phyloP scores from a whole-genome alignment of 129 eudicot genomes.

The carrot (Daucus carota) region DNA sequence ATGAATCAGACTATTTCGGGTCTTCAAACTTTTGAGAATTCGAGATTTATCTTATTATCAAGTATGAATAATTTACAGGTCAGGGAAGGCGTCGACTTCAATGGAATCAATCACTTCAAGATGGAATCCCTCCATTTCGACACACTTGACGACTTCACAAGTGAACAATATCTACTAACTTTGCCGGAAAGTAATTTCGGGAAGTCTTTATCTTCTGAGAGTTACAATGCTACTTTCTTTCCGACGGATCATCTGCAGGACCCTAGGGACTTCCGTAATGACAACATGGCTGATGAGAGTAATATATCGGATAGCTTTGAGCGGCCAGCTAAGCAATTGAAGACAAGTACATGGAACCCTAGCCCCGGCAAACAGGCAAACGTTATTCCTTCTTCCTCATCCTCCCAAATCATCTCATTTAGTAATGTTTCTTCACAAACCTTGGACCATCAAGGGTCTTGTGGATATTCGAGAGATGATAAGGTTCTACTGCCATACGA shows the following conservation, averaged over 20 bases:
- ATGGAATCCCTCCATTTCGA: constrained; percentile 10
- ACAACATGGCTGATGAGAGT: not conserved
- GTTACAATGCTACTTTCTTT: not conserved
- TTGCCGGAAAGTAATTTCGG: not conserved
- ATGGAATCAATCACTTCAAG: not conserved
- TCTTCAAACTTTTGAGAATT: not conserved
- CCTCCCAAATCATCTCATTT: constrained; percentile 20
- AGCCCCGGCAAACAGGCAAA: not conserved
- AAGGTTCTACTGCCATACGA: constrained; percentile 9
- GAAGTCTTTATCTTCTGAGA: constrained; percentile 10
- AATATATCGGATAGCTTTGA: not conserved
- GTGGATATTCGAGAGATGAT: not conserved
- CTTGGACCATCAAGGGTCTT: not conserved
- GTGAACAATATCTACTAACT: not conserved
- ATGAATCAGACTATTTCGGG: too few species aligned
- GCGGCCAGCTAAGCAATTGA: constrained; percentile 10
- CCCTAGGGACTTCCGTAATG: not conserved
- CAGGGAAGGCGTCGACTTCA: not conserved
- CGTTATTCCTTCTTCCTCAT: not conserved
- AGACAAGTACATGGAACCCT: constrained; percentile 3
- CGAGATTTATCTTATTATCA: not conserved
- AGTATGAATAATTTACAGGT: constrained; percentile 2
- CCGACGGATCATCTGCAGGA: not conserved
- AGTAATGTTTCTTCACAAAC: constrained; percentile 8
- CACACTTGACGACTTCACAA: constrained; percentile 13